Evolutionary conservation across 2,329 filamentous ascomycete species (phyloP), one percentile per base, ranked within the genome.

Genomic region (Aspergillus ibericus): DNA sequence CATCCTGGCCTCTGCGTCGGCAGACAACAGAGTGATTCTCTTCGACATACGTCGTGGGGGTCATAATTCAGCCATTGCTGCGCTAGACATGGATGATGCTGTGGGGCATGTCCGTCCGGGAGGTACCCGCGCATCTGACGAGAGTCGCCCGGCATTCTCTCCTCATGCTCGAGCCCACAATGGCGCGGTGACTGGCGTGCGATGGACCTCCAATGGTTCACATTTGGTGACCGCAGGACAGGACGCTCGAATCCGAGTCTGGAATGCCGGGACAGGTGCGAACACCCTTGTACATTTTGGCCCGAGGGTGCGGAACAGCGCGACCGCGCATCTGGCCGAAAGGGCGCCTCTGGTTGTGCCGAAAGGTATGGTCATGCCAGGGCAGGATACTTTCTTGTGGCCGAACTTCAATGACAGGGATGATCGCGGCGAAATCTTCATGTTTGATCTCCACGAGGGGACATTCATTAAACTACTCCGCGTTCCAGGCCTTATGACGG

Each of bases 221-320:
- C 88, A 89, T 70, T 81, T 98, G 16, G 81, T 97, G 12, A 92
- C 90, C 0, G 84, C 90, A 1, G 93, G 92, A 0, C 89, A 96
- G 58, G 95, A 98, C 72, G 83, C 90, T 50, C 85, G 89, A 8
- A 88, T 98, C 62, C 85, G 93, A 4, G 90, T 97, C 1, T 98
- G 93, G 93, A 85, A 96, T 70, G 85, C 90, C 1, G 82, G 82
- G 0, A 91, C 86, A 0, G 92, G 92, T 2, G 89, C 89, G 16
- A 97, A 98, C 73, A 96, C 91, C 0, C 84, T 97, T 5, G 90
- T 90, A 0, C 93, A 89, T 72, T 98, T 97, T 70, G 92, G 92
- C 0, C 90, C 93, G 0, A 82, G 87, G 27, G 82, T 97, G 40
- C 88, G 88, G 66, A 97, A 97, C 72, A 82, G 63, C 74, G 80